These are phyloP conservation scores for Talaromyces liani DNA, from an alignment of 495 filamentous ascomycete genomes.

Conservation along the genomic window DNA sequence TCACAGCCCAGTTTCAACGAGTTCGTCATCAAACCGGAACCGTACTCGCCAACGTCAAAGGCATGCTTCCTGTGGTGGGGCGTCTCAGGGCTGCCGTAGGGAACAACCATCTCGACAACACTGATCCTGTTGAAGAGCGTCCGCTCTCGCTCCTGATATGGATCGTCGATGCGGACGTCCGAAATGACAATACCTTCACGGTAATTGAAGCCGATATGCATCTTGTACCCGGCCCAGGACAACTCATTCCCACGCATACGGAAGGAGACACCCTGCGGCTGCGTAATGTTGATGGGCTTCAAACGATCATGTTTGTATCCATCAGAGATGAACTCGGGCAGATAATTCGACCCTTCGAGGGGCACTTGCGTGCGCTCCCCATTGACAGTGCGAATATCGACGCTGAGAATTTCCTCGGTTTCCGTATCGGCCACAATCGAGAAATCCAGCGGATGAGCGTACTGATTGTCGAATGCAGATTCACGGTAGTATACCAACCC, in stretches of 20 bases:
- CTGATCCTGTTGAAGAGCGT: slow-evolving; percentile 62
- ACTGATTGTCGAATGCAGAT: slow-evolving; percentile 41
- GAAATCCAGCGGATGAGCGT: slow-evolving; percentile 34
- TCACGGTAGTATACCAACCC: slow-evolving; percentile 34
- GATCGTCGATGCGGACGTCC: slow-evolving; percentile 40
- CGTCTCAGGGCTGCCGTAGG: slow-evolving; percentile 64
- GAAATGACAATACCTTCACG: slow-evolving; percentile 64
- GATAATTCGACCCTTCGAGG: slow-evolving; percentile 46
- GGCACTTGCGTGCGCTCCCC: slow-evolving; percentile 50
- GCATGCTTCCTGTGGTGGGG: slow-evolving; percentile 73
- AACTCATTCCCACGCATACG: slow-evolving; percentile 30
- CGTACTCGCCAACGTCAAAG: slow-evolving; percentile 73
- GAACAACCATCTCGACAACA: slow-evolving; percentile 71
- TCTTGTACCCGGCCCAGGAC: slow-evolving; percentile 32
- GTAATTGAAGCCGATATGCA: slow-evolving; percentile 62
- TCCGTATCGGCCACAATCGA: slow-evolving; percentile 51
- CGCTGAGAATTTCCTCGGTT: slow-evolving; percentile 87
- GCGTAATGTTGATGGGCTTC: slow-evolving; percentile 33
- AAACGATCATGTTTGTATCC: slow-evolving; percentile 28
- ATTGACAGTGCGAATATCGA: slow-evolving; percentile 82
- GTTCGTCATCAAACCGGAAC: slow-evolving; percentile 67
- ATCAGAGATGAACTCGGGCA: slow-evolving; percentile 33
- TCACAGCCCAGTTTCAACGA: slow-evolving; percentile 65
- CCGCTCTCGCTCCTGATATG: slow-evolving; percentile 51
- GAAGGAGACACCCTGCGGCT: slow-evolving; percentile 35